Evolutionary conservation across 2,329 filamentous ascomycete genomes (phyloP), one percentile per base, ranked within the genome.

Genomic region (Cladophialophora yegresii): DNA sequence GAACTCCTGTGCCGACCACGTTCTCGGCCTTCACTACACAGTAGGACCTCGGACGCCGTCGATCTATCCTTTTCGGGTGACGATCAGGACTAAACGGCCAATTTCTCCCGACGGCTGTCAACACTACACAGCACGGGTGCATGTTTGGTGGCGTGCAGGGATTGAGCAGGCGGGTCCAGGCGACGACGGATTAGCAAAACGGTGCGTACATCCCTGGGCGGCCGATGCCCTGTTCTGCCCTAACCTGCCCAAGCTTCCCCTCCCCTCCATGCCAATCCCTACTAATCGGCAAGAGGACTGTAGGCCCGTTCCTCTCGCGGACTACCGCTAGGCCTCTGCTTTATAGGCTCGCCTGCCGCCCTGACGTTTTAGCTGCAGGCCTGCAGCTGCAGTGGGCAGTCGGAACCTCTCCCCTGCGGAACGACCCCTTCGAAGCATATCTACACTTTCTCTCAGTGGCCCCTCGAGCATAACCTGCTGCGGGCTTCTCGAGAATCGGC

Each of bases 261-360:
- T 30, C 49, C 58, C 58, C 60, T 62, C 54, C 22, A 43, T 62
- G 23, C 54, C 59, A 58, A 62, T 22, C 22, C 26, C 13, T 62
- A 49, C 63, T 62, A 54, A 62, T 33, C 30, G 40, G 59, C 50
- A 61, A 54, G 54, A 63, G 62, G 47, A 55, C 61, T 54, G 22
- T 63, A 67, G 66, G 66, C 50, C 66, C 66, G 66, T 67, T 58
- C 63, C 66, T 67, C 61, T 56, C 61, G 53, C 54, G 57, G 56
- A 58, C 62, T 61, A 43, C 66, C 63, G 63, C 62, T 67, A 67
- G 54, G 54, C 13, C 62, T 63, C 47, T 54, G 51, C 58, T 54
- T 65, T 58, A 64, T 67, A 63, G 66, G 63, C 60, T 53, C 59
- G 36, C 51, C 33, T 65, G 49, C 66, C 66, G 66, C 66, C 66